phyloP scores from a whole-genome alignment of 495 filamentous ascomycete species.

The Hypoxylon crocopeplum region DNA sequence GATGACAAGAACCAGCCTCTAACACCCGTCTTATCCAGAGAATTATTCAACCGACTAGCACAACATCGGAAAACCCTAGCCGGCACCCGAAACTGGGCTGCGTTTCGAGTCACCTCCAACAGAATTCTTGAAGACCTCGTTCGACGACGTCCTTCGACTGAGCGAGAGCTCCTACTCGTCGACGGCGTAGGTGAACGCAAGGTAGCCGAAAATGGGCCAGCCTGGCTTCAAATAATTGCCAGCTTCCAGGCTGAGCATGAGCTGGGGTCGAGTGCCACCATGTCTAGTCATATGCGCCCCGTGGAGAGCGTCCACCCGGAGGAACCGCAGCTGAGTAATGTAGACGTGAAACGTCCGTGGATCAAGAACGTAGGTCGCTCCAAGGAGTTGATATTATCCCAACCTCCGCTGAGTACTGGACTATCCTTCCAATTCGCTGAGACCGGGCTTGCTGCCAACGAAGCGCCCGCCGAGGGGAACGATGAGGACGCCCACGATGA shows the following conservation, averaged over 20 bases:
- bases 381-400: slow-evolving; percentile 52
- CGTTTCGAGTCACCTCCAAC: slow-evolving; percentile 16
- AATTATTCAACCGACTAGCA: slow-evolving; percentile 11
- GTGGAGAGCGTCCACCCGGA: neutral
- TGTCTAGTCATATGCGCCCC: neutral
- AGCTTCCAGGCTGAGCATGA: slow-evolving; percentile 2
- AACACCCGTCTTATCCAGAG: neutral
- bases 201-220: neutral
- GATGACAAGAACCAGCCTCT: neutral
- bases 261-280: neutral
- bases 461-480: slow-evolving; percentile 36
- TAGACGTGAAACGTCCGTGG: slow-evolving; percentile 43
- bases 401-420: neutral
- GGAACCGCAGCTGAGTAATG: slow-evolving; percentile 23
- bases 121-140: slow-evolving; percentile 8
- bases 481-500: slow-evolving; percentile 60
- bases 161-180: slow-evolving; percentile 14
- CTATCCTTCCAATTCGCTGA: slow-evolving; percentile 1
- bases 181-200: neutral
- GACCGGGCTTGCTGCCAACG: slow-evolving; percentile 52
- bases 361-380: slow-evolving; percentile 63
- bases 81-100: neutral
- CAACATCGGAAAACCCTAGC: slow-evolving; percentile 7
- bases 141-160: slow-evolving; percentile 10
- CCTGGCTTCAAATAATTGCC: slow-evolving; percentile 25